Conservation (phyloP, 371 early-diverging fungal genomes). For the Mortierella sp. region DNA sequence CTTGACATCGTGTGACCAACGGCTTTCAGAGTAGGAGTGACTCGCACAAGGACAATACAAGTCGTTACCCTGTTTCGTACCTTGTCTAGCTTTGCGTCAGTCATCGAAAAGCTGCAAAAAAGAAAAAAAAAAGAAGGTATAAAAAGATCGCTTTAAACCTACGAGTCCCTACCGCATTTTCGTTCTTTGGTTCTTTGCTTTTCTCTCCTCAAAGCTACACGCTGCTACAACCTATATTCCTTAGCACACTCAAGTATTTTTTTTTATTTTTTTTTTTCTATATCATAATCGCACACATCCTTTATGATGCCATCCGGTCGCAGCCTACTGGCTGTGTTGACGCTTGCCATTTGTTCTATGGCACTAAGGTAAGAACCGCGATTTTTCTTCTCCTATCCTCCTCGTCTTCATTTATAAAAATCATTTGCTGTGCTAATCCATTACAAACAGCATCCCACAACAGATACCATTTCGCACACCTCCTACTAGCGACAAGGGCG, state of each 20-base stretch:
- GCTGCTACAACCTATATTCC: background rate
- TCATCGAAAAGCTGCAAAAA: too few species aligned
- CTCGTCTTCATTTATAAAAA: too few species aligned
- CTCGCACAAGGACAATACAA: too few species aligned
- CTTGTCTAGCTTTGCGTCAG: too few species aligned
- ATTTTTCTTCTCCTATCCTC: too few species aligned
- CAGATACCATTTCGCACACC: background rate
- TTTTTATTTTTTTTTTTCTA: background rate
- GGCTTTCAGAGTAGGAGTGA: too few species aligned
- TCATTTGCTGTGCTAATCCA: background rate
- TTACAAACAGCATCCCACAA: background rate
- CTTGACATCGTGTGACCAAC: too few species aligned
- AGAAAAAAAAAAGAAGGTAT: too few species aligned
- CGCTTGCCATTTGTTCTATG: background rate
- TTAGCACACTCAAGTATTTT: background rate
- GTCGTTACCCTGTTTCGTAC: too few species aligned
- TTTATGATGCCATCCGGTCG: background rate
- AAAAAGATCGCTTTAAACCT: too few species aligned
- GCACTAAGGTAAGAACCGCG: background rate
- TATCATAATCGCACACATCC: background rate
- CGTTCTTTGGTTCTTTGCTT: background rate
- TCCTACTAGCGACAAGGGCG: background rate
- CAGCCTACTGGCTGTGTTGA: background rate
- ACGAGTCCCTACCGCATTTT: too few species aligned
- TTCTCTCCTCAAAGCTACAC: background rate